Evolutionary conservation across 2,329 filamentous ascomycete genomes (phyloP).

Genomic region (Ophiostoma angusticollis): DNA sequence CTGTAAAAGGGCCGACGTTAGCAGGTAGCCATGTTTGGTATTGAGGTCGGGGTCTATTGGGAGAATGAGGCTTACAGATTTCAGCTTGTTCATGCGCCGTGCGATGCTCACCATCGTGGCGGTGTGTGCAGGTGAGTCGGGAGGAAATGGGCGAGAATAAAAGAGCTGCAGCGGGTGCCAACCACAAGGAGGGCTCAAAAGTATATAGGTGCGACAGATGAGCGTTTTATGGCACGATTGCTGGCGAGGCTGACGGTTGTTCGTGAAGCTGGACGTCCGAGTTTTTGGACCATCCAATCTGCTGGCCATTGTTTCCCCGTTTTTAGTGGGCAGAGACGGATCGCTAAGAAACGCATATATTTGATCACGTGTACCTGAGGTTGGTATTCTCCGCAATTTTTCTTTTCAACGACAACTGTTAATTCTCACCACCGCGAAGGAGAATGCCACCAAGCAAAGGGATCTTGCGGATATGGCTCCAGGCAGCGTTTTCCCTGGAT

Average conservation of each 20-base stretch:
- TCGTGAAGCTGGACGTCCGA: too few relatives aligned
- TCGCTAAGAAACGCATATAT: too few relatives aligned
- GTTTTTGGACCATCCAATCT: too few relatives aligned
- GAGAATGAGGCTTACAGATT: slow-evolving; percentile 44
- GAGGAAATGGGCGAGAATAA: neutral
- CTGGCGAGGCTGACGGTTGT: too few relatives aligned
- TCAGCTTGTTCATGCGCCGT: slow-evolving; percentile 62
- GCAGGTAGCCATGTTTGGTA: neutral
- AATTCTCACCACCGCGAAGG: neutral
- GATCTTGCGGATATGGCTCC: slow-evolving; percentile 9
- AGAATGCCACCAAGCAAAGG: slow-evolving; percentile 6
- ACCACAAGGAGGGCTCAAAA: too few relatives aligned
- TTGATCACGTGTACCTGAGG: too few relatives aligned
- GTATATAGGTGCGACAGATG: too few relatives aligned
- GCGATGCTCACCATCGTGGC: slow-evolving; percentile 31
- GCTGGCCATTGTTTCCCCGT: too few relatives aligned
- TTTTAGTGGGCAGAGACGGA: too few relatives aligned
- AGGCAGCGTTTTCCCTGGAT: slow-evolving; percentile 10
- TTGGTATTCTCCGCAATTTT: neutral
- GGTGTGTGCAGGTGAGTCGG: neutral
- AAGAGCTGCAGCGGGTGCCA: too few relatives aligned
- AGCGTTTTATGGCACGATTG: too few relatives aligned
- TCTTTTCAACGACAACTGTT: neutral
- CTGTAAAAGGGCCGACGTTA: slow-evolving; percentile 18
- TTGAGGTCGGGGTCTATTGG: too few relatives aligned